Percentiles rank a stretch among this genome's conserved stretches.
Evolutionary conservation across 768 basidiomycete species (phyloP).

Genomic region (Phlebiopsis gigantea): DNA sequence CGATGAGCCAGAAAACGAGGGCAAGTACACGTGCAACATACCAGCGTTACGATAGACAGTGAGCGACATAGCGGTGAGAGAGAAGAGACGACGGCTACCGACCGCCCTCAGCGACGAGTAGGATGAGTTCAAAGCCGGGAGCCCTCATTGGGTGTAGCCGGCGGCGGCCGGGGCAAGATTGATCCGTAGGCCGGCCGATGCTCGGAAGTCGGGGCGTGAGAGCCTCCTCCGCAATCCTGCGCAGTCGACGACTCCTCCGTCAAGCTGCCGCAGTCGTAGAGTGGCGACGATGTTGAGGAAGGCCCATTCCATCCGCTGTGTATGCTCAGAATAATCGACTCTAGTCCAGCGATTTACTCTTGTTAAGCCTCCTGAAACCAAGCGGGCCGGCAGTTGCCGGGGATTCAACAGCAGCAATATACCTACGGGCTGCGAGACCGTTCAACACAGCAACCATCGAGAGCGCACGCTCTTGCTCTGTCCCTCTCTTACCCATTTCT

Average conservation of each 20-base stretch:
- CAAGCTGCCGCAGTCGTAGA: too few relatives aligned
- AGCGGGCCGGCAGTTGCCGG: slow-evolving; percentile 1
- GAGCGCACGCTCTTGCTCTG: not conserved
- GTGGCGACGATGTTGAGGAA: too few relatives aligned
- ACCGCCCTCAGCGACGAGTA: slow-evolving; percentile 8
- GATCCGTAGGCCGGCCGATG: not conserved
- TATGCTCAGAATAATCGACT: not conserved
- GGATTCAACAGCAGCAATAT: slow-evolving; percentile 2
- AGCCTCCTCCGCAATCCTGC: not conserved
- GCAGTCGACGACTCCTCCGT: too few relatives aligned
- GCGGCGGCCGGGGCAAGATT: not conserved
- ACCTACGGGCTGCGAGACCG: not conserved
- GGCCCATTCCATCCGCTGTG: not conserved
- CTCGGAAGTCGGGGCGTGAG: not conserved
- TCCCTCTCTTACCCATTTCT: not conserved
- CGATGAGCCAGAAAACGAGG: not conserved
- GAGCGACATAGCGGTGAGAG: slow-evolving; percentile 40
- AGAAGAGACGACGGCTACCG: slow-evolving; percentile 1
- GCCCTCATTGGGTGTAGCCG: slow-evolving; percentile 9
- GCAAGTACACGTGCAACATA: slow-evolving; percentile 11
- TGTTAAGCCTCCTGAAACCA: not conserved
- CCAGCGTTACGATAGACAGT: slow-evolving; percentile 31
- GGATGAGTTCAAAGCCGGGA: slow-evolving; percentile 9
- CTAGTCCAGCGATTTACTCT: not conserved
- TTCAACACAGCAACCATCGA: slow-evolving; percentile 6